A percentile compares a stretch with the other conserved stretches of the same genome.
Conservation (phyloP, 148 eudicot species). For the Vaccinium vitisidaea region DNA sequence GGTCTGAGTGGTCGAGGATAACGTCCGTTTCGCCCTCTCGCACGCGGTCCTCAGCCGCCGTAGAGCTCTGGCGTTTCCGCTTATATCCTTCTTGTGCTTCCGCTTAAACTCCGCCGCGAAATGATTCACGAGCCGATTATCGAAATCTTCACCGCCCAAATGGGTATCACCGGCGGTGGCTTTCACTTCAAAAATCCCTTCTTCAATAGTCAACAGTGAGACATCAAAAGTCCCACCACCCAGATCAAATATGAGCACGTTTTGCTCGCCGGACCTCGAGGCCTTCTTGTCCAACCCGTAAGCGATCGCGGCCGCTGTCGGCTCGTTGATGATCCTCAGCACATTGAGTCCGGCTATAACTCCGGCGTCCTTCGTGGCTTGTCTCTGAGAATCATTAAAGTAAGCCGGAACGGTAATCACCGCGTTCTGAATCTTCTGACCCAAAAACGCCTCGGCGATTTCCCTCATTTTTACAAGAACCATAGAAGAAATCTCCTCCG, state of each 20-base stretch:
- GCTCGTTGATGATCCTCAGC: slow-evolving; percentile 14
- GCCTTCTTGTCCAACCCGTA: slow-evolving; percentile 13
- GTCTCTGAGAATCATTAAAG: slow-evolving; percentile 15
- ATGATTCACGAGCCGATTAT: slow-evolving; percentile 14
- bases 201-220: not conserved
- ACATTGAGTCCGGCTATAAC: slow-evolving; percentile 2
- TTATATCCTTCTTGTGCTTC: slow-evolving; percentile 18
- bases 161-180: slow-evolving; percentile 18
- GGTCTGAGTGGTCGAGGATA: not conserved
- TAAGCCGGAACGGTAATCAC: slow-evolving; percentile 13
- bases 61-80: slow-evolving; percentile 6
- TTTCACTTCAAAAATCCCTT: slow-evolving; percentile 15
- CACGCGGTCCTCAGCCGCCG: slow-evolving; percentile 16
- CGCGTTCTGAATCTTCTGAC: slow-evolving; percentile 1
- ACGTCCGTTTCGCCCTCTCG: slow-evolving; percentile 2
- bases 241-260: slow-evolving; percentile 8
- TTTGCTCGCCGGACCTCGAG: slow-evolving; percentile 7
- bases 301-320: slow-evolving; percentile 14
- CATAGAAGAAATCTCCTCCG: slow-evolving; percentile 9
- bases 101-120: slow-evolving; percentile 11
- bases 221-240: slow-evolving; percentile 14
- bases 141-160: slow-evolving; percentile 12
- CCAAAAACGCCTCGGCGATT: slow-evolving; percentile 5
- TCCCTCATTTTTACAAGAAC: not conserved
- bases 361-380: slow-evolving; percentile 14